Percentiles rank a stretch among this genome's conserved stretches.
Evolutionary conservation across 129 eudicot genomes (phyloP).

Genomic region (Heracleum sosnowskyi): DNA sequence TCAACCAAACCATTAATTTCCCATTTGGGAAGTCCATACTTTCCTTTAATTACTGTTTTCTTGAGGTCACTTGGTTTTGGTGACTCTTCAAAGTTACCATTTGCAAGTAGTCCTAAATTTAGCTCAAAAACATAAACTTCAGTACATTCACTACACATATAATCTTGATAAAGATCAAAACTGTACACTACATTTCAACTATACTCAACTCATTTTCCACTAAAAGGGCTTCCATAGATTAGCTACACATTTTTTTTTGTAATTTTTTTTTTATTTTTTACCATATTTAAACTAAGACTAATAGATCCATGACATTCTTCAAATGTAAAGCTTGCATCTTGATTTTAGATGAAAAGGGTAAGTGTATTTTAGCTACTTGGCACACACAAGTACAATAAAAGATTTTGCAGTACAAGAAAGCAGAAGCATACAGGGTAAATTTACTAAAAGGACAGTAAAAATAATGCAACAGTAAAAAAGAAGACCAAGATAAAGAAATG

Average conservation of each 20-base stretch:
- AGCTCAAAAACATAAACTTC: not conserved
- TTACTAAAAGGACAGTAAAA: too few relatives aligned
- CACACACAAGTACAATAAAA: not conserved
- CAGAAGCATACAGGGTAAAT: not conserved
- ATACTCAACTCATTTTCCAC: not conserved
- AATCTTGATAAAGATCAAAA: not conserved
- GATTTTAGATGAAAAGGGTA: not conserved
- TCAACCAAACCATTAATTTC: conserved; percentile 69
- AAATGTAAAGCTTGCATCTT: not conserved
- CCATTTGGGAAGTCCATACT: conserved; percentile 69
- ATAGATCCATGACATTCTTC: not conserved
- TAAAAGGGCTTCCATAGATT: not conserved
- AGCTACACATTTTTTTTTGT: not conserved
- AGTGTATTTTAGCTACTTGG: not conserved
- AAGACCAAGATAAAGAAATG: not conserved
- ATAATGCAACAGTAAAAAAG: not conserved
- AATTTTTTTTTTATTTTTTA: not conserved
- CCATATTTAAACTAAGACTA: not conserved
- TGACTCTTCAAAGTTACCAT: conserved; percentile 74
- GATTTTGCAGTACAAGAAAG: not conserved
- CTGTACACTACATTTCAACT: not conserved
- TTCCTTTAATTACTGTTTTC: conserved; percentile 53
- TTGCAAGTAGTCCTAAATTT: conserved; percentile 57
- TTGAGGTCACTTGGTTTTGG: conserved; percentile 50
- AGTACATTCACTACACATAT: not conserved